Evolutionary conservation across 1,284 basidiomycete genomes (phyloP).

Genomic region (Takashimella koratensis): DNA sequence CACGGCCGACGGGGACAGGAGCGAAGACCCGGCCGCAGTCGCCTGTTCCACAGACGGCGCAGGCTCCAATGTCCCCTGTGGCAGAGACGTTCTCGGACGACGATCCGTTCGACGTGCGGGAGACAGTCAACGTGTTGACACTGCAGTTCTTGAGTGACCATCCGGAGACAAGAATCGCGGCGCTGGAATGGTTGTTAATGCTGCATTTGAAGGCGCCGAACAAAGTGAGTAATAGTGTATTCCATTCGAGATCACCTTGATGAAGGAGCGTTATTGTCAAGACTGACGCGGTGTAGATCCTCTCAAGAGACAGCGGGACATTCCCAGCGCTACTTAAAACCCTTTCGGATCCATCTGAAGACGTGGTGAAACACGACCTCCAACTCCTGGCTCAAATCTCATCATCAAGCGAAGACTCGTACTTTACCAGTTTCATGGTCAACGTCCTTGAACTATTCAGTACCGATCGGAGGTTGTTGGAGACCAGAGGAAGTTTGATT

Average conservation of each 20-base stretch:
- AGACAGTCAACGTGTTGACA: slow-evolving; percentile 87
- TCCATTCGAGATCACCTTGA: background rate
- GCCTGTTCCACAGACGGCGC: slow-evolving; percentile 21
- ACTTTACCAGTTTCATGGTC: slow-evolving; percentile 94
- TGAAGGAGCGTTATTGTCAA: background rate
- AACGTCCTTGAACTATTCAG: slow-evolving; percentile 92
- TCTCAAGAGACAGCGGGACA: slow-evolving; percentile 94
- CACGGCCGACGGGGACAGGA: slow-evolving; percentile 2
- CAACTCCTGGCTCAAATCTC: slow-evolving; percentile 91
- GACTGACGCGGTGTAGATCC: slow-evolving; percentile 57
- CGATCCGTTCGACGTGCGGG: slow-evolving; percentile 88
- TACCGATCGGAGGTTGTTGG: slow-evolving; percentile 85
- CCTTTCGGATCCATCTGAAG: slow-evolving; percentile 92
- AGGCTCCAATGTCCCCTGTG: slow-evolving; percentile 24
- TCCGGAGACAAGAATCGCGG: slow-evolving; percentile 91
- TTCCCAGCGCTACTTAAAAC: slow-evolving; percentile 94
- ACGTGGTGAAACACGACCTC: slow-evolving; percentile 94
- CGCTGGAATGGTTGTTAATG: slow-evolving; percentile 98
- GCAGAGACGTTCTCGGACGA: slow-evolving; percentile 50
- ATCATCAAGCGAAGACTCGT: slow-evolving; percentile 86
- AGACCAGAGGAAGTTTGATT: slow-evolving; percentile 90
- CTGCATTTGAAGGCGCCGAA: slow-evolving; percentile 94
- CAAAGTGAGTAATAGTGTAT: slow-evolving; percentile 57
- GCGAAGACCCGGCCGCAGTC: slow-evolving; percentile 23
- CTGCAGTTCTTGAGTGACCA: slow-evolving; percentile 93